These are phyloP conservation scores for Colletotrichum filicis DNA, from an alignment of 2,329 filamentous ascomycete genomes.

Conservation along the genomic window DNA sequence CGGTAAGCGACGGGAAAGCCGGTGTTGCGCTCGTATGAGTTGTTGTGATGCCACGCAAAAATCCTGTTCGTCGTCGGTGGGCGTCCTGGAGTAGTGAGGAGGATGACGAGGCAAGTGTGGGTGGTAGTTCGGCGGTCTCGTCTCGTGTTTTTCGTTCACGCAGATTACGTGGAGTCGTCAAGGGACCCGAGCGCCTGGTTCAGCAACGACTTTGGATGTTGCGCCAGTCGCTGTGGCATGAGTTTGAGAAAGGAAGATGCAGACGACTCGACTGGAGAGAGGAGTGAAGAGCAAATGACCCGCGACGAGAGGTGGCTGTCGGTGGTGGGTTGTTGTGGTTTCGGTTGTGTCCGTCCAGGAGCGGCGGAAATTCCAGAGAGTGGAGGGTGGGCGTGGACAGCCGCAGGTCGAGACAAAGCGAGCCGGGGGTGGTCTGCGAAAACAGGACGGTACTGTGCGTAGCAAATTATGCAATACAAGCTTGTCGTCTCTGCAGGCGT, in stretches of 20 bases:
- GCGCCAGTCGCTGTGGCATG: not conserved
- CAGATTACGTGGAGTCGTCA: conserved; percentile 25
- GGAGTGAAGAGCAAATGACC: conserved; percentile 20
- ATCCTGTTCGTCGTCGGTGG: not conserved
- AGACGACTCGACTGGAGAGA: not conserved
- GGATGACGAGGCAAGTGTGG: conserved; percentile 6
- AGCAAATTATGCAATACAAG: not conserved
- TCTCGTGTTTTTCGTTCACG: conserved; percentile 31
- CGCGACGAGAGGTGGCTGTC: conserved; percentile 7
- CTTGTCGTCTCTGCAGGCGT: not conserved
- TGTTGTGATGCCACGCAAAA: not conserved
- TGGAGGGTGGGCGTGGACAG: conserved; percentile 29
- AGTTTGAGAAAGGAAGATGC: not conserved
- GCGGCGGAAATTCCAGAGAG: conserved; percentile 35
- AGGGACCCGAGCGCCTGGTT: conserved; percentile 5
- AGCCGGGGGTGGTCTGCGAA: conserved; percentile 24
- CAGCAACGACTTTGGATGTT: not conserved
- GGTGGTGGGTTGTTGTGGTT: conserved; percentile 33
- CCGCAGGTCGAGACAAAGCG: conserved; percentile 32
- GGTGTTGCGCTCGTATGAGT: not conserved
- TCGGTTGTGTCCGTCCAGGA: conserved; percentile 28
- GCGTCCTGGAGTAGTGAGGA: not conserved
- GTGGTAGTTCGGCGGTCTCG: conserved; percentile 17
- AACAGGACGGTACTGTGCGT: conserved; percentile 11
- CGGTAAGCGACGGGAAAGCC: conserved; percentile 13